Conservation (phyloP, 106 monocot genomes). For the Narthecium ossifragum region DNA sequence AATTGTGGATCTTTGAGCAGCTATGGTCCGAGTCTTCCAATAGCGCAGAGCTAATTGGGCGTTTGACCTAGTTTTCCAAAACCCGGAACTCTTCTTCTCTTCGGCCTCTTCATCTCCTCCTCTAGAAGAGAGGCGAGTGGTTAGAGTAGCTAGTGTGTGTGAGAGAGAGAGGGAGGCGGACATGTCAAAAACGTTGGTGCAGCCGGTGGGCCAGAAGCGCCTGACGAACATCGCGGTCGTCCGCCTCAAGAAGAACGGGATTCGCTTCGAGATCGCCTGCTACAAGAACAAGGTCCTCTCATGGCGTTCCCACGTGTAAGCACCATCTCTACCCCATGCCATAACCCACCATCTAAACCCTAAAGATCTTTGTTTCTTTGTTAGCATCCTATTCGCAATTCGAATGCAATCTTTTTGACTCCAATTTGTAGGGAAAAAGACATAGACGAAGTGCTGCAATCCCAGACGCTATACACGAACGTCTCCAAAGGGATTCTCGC, state of each 20-base stretch:
- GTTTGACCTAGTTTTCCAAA: too few species aligned
- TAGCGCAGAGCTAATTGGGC: too few species aligned
- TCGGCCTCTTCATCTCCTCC: too few species aligned
- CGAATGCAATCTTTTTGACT: too few species aligned
- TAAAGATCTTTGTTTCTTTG: neutral
- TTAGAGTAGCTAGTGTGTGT: neutral
- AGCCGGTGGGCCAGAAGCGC: constrained; percentile 95
- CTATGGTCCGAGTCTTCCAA: too few species aligned
- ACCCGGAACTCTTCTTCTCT: too few species aligned
- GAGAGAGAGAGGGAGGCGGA: constrained; percentile 12
- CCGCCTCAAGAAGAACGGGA: constrained; percentile 80
- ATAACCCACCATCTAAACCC: too few species aligned
- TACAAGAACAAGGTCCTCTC: constrained; percentile 99
- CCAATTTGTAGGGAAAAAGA: constrained; percentile 73
- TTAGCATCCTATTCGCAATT: neutral
- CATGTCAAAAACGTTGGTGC: constrained; percentile 70
- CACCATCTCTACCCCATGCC: too few species aligned
- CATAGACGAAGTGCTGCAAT: constrained; percentile 86
- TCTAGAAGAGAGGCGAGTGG: neutral
- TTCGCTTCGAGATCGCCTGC: constrained; percentile 98
- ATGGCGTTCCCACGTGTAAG: constrained; percentile 85
- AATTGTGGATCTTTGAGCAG: too few species aligned
- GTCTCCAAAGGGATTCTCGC: constrained; percentile 90
- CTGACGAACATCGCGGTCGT: constrained; percentile 98
- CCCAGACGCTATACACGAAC: constrained; percentile 77